Conservation (phyloP, 164 flowering plant species). For the Macadamia tetraphylla region DNA sequence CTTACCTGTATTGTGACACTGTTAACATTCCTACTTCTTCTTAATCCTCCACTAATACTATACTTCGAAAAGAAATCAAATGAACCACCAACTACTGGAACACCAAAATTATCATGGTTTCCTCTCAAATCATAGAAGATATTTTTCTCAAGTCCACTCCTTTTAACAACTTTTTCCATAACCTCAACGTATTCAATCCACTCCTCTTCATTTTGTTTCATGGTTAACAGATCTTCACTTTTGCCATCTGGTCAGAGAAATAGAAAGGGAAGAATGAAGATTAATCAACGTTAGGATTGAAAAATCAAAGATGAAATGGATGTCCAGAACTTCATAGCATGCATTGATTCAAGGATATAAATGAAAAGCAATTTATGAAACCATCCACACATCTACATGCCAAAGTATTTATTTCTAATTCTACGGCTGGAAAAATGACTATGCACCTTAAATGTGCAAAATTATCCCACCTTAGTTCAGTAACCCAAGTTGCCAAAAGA, state of each 20-base stretch:
- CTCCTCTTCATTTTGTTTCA: slow-evolving; percentile 81
- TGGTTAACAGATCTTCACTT: slow-evolving; percentile 68
- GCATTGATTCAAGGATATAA: too few relatives aligned
- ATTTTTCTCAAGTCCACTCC: slow-evolving; percentile 68
- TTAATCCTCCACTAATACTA: slow-evolving; percentile 62
- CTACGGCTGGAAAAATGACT: too few relatives aligned
- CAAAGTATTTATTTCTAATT: too few relatives aligned
- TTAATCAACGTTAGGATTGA: not conserved
- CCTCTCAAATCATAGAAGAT: slow-evolving; percentile 91
- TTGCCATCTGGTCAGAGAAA: slow-evolving; percentile 65
- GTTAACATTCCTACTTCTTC: slow-evolving; percentile 57
- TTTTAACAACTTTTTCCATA: slow-evolving; percentile 56
- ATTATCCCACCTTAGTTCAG: too few relatives aligned
- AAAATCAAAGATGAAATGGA: not conserved
- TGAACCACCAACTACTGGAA: slow-evolving; percentile 55
- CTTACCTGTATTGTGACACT: slow-evolving; percentile 75
- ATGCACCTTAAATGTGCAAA: too few relatives aligned
- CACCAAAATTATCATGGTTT: slow-evolving; percentile 96
- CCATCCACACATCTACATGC: too few relatives aligned
- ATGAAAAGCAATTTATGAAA: too few relatives aligned
- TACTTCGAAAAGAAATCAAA: slow-evolving; percentile 73
- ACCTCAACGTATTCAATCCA: slow-evolving; percentile 72
- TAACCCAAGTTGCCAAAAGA: too few relatives aligned
- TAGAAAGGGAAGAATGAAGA: not conserved
- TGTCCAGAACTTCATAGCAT: too few relatives aligned